Base-by-base conservation (phyloP, 208 protist genomes). In the Kentomonas sorsogonicus region DNA sequence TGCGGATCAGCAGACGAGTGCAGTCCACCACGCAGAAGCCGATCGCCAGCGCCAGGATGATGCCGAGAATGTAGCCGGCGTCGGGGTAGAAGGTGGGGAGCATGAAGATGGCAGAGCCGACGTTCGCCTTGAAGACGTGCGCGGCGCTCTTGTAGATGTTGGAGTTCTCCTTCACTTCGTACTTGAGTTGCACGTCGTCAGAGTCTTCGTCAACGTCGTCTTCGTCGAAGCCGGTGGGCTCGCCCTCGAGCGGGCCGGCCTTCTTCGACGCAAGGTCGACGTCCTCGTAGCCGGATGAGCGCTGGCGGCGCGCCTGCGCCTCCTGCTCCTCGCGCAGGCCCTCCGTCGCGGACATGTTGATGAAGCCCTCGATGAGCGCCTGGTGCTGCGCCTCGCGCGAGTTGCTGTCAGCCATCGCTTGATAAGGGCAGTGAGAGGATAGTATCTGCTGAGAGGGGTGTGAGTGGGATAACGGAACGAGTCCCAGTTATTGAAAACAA, bases 81-180 rank as follows among this genome's bases (percentile, higher is more conserved):
- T 93, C 77, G 26, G 72, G 53, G 72, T 93, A 93, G 58, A 84
- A 87, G 46, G 76, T 86, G 1, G 83, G 77, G 3, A 93, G 71
- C 34, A 89, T 56, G 63, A 90, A 93, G 25, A 93, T 76, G 53
- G 79, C 86, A 0, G 83, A 78, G 23, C 86, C 86, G 31, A 93
- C 86, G 69, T 93, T 93, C 18, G 79, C 86, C 71, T 93, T 93
- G 72, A 93, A 93, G 43, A 93, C 74, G 54, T 93, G 86, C 48
- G 91, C 88, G 26, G 78, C 78, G 27, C 78, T 77, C 58, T 83
- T 83, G 63, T 56, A 76, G 41, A 83, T 75, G 64, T 79, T 83
- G 3, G 76, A 77, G 72, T 83, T 83, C 57, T 79, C 71, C 43
- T 69, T 67, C 18, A 83, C 45, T 58, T 83, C 66, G 23, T 51